These are phyloP conservation scores for Tilletia indica DNA, from an alignment of 1,284 basidiomycete species.

Conservation along the genomic window DNA sequence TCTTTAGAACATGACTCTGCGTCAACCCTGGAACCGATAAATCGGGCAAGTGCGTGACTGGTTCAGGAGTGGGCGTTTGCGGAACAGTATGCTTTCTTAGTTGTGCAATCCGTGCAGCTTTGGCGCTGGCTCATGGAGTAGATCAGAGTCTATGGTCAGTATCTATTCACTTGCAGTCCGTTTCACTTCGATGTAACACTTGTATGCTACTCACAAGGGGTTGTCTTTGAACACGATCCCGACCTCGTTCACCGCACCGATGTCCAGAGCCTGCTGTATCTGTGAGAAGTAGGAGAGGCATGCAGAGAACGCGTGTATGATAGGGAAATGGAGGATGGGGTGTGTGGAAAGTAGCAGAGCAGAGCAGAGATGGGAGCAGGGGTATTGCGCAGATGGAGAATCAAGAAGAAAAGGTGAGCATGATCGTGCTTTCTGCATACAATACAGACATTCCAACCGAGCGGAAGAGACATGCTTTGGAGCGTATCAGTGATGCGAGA, in stretches of 20 bases:
- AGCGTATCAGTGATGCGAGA: neutral
- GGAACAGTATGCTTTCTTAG: neutral
- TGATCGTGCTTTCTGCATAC: neutral
- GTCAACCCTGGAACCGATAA: too few relatives aligned
- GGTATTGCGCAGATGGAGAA: too few relatives aligned
- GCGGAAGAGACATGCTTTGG: neutral
- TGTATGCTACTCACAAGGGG: slow-evolving; percentile 2
- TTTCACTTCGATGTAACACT: too few relatives aligned
- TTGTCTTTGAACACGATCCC: slow-evolving; percentile 1
- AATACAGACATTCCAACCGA: neutral
- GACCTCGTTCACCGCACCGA: neutral
- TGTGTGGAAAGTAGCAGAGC: neutral
- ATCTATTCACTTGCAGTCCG: too few relatives aligned
- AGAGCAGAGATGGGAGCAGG: neutral
- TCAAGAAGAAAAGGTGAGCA: neutral
- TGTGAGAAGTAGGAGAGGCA: neutral
- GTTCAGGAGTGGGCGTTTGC: neutral
- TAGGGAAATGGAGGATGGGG: neutral
- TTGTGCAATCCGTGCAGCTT: neutral
- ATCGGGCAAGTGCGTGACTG: neutral
- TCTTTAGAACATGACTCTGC: too few relatives aligned
- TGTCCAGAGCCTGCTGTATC: neutral
- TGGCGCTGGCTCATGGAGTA: neutral
- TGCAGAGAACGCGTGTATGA: neutral
- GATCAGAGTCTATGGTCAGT: too few relatives aligned